Conservation (phyloP, 257 asterid species). For the Solanum chilense region DNA sequence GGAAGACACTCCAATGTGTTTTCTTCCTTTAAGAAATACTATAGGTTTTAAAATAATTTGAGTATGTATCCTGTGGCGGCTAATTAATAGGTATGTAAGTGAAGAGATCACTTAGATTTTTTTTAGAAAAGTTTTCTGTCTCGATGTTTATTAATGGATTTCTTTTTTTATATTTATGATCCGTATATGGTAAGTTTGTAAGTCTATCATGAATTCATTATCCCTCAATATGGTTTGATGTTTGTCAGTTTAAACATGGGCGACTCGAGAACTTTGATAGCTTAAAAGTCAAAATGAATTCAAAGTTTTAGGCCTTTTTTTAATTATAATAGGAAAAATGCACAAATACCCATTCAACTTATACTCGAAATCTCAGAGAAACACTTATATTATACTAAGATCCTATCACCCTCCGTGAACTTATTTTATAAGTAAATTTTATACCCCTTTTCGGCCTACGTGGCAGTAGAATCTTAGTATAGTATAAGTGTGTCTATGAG, state of each 20-base stretch:
- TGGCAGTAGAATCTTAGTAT: too few species aligned
- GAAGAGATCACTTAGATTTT: not conserved
- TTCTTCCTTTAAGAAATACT: not conserved
- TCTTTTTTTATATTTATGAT: not conserved
- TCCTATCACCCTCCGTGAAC: too few species aligned
- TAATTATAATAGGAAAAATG: too few species aligned
- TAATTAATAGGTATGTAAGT: not conserved
- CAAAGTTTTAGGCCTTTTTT: too few species aligned
- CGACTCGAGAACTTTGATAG: not conserved
- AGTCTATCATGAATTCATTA: not conserved
- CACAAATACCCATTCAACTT: too few species aligned
- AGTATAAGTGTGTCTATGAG: too few species aligned
- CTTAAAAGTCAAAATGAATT: too few species aligned
- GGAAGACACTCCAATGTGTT: not conserved
- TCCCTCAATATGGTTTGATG: not conserved
- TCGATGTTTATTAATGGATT: not conserved
- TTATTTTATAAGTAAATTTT: too few species aligned
- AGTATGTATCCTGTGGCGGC: not conserved
- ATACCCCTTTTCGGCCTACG: too few species aligned
- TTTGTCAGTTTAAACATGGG: not conserved
- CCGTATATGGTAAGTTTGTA: not conserved
- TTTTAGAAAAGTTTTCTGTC: not conserved
- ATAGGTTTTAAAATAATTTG: not conserved
- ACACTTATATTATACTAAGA: too few species aligned
- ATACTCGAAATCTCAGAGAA: too few species aligned